These are phyloP conservation scores for Hamamelis virginiana DNA, from an alignment of 164 flowering plant genomes.

Conservation along the genomic window DNA sequence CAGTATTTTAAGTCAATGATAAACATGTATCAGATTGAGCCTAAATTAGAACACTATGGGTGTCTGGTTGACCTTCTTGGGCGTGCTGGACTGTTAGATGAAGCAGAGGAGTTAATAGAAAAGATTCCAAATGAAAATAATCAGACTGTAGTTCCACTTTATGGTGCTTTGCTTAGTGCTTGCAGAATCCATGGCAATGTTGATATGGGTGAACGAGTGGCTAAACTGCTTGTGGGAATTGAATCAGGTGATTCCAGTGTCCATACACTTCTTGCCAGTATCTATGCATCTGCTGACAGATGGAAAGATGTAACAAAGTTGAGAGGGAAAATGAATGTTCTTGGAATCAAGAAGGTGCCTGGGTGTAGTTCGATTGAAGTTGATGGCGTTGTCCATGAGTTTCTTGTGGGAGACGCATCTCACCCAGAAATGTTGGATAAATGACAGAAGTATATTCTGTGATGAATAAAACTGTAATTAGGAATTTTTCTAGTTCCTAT, in stretches of 20 bases:
- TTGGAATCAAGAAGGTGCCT: conserved; percentile 56
- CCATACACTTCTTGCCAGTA: conserved; percentile 63
- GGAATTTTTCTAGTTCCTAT: not conserved
- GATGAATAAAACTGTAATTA: not conserved
- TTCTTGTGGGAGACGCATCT: conserved; percentile 47
- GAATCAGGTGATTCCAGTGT: conserved; percentile 51
- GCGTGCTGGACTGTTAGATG: conserved; percentile 63
- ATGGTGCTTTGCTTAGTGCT: conserved; percentile 78
- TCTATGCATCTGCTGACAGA: conserved; percentile 71
- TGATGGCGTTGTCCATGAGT: conserved; percentile 53
- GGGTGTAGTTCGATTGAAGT: conserved; percentile 81
- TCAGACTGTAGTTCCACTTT: conserved; percentile 50
- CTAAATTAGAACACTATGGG: conserved; percentile 76
- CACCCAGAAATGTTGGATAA: too few species aligned
- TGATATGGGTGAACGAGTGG: conserved; percentile 65
- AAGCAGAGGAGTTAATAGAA: conserved; percentile 56
- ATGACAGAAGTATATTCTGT: conserved; percentile 23
- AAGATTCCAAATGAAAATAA: conserved; percentile 31
- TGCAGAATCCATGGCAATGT: conserved; percentile 69
- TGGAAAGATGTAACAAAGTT: conserved; percentile 72
- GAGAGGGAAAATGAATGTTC: conserved; percentile 63
- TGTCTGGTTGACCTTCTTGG: conserved; percentile 80
- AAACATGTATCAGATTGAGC: conserved; percentile 43
- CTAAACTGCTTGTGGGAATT: conserved; percentile 34
- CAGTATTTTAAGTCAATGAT: conserved; percentile 58